phyloP scores from a whole-genome alignment of 768 basidiomycete genomes.

The Leccinum incarnatum region DNA sequence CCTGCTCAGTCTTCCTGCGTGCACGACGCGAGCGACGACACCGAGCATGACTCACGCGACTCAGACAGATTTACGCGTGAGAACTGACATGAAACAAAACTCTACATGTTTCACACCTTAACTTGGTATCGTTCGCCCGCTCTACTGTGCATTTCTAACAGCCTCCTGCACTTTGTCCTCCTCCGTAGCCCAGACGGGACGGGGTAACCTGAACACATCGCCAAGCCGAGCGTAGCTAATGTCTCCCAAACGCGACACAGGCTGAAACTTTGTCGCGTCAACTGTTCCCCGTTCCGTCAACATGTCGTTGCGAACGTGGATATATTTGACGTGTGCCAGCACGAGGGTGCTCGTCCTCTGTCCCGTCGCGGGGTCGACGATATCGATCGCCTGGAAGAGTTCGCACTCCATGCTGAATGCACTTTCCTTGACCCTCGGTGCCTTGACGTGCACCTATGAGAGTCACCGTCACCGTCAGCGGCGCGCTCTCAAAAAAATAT shows the following conservation, averaged over 20 bases:
- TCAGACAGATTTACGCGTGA: not conserved
- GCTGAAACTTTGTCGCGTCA: constrained; percentile 36
- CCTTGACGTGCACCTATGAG: constrained; percentile 36
- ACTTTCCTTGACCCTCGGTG: constrained; percentile 43
- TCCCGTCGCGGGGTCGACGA: constrained; percentile 33
- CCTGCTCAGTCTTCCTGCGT: not conserved
- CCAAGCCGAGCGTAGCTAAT: constrained; percentile 35
- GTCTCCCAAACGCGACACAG: constrained; percentile 39
- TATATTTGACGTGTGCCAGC: constrained; percentile 40
- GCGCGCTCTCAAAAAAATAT: not conserved
- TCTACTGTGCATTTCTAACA: constrained; percentile 3
- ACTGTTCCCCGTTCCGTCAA: constrained; percentile 36
- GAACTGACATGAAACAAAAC: not conserved
- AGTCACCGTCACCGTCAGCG: not conserved
- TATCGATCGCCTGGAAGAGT: constrained; percentile 31
- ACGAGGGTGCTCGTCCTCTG: constrained; percentile 32
- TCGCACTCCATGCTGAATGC: constrained; percentile 50
- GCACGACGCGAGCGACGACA: not conserved
- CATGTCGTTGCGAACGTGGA: constrained; percentile 44
- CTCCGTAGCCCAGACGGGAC: constrained; percentile 22
- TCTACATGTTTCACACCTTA: no score
- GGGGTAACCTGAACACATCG: constrained; percentile 27
- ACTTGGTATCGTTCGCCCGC: no score
- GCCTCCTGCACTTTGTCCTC: constrained; percentile 9
- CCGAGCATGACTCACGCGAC: not conserved